Percentiles rank a stretch among this genome's conserved stretches.
Evolutionary conservation across 2,329 filamentous ascomycete genomes (phyloP).

Genomic region (Alternaria longipes): DNA sequence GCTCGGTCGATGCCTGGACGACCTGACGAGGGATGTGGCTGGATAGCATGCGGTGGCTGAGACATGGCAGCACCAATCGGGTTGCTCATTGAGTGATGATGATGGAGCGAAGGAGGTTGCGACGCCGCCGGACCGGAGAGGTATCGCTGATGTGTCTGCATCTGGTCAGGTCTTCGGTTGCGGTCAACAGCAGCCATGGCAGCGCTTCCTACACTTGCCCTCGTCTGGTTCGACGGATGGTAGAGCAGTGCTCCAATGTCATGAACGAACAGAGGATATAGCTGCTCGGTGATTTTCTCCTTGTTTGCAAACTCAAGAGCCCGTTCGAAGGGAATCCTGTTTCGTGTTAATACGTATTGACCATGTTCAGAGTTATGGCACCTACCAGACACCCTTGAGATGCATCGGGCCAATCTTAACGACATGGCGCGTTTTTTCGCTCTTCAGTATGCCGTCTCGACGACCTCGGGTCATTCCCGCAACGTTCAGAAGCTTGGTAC

Average conservation of each 20-base stretch:
- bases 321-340: slow-evolving; percentile 95
- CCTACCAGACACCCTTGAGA: slow-evolving; percentile 74
- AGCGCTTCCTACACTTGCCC: slow-evolving; percentile 76
- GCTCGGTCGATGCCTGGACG: slow-evolving; percentile 80
- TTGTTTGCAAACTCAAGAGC: slow-evolving; percentile 99
- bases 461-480: slow-evolving; percentile 97
- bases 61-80: slow-evolving; percentile 68
- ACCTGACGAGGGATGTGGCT: slow-evolving; percentile 63
- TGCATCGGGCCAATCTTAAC: slow-evolving; percentile 99
- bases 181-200: slow-evolving; percentile 78
- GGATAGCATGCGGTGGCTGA: slow-evolving; percentile 72
- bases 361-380: neutral
- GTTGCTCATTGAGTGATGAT: slow-evolving; percentile 73
- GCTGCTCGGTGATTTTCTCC: slow-evolving; percentile 95
- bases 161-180: slow-evolving; percentile 57
- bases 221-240: slow-evolving; percentile 86
- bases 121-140: slow-evolving; percentile 68
- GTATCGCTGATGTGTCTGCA: slow-evolving; percentile 56
- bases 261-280: slow-evolving; percentile 97
- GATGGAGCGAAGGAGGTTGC: slow-evolving; percentile 74
- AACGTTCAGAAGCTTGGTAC: slow-evolving; percentile 95
- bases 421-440: slow-evolving; percentile 94
- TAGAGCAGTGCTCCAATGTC: slow-evolving; percentile 95
- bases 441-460: slow-evolving; percentile 95
- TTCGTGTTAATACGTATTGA: slow-evolving; percentile 15